Evolutionary conservation across 768 basidiomycete genomes (phyloP).

Genomic region (Multifurca ochricompacta): DNA sequence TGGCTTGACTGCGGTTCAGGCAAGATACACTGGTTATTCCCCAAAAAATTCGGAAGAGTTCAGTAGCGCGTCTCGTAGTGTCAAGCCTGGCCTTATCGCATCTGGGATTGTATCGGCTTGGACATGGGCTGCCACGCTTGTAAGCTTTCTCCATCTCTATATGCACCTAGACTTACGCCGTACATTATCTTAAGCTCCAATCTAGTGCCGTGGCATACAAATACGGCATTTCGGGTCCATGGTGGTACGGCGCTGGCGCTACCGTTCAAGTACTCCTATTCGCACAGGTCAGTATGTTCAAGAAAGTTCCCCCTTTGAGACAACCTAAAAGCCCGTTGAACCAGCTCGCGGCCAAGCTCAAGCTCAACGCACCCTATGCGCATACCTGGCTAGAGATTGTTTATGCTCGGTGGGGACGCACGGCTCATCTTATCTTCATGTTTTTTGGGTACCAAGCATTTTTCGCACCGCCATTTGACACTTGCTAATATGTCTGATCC

Average conservation of each 20-base stretch:
- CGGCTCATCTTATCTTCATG: conserved; percentile 79
- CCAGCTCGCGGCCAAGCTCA: conserved; percentile 83
- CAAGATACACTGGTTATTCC: conserved; percentile 76
- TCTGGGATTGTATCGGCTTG: conserved; percentile 90
- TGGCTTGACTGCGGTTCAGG: conserved; percentile 67
- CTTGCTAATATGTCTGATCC: neutral
- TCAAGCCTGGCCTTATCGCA: conserved; percentile 89
- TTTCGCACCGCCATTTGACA: neutral
- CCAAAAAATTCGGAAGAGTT: conserved; percentile 79
- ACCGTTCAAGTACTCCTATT: conserved; percentile 88
- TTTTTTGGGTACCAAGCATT: conserved; percentile 59
- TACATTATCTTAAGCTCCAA: conserved; percentile 45
- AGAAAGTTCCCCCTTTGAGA: neutral
- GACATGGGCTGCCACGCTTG: conserved; percentile 83
- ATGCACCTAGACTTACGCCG: neutral
- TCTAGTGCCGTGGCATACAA: conserved; percentile 80
- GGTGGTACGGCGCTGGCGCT: conserved; percentile 91
- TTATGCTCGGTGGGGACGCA: conserved; percentile 66
- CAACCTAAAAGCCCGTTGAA: neutral
- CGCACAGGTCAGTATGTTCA: conserved; percentile 45
- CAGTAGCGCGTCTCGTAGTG: conserved; percentile 69
- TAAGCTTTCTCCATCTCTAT: conserved; percentile 23
- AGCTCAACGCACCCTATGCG: conserved; percentile 81
- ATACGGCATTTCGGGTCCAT: conserved; percentile 78
- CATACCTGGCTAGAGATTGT: conserved; percentile 90